Evolutionary conservation across 2,329 filamentous ascomycete genomes (phyloP).

Genomic region (Epicoccum sorghinum): DNA sequence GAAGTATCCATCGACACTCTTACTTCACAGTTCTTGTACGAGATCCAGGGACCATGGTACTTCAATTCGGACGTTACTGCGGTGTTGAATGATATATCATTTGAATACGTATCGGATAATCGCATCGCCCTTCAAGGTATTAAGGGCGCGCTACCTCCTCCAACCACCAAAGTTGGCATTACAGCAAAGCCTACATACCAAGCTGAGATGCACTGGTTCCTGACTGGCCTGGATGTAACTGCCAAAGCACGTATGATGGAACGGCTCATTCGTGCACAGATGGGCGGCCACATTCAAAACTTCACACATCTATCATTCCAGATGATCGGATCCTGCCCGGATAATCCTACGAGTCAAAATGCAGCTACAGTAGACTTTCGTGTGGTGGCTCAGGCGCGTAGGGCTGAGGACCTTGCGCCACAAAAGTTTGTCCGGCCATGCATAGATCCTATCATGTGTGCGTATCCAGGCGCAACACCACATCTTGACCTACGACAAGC

Average conservation of each 20-base stretch:
- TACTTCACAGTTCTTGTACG: constrained; percentile 59
- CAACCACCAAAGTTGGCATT: constrained; percentile 52
- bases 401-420: constrained; percentile 42
- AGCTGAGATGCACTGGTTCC: constrained; percentile 54
- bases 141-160: constrained; percentile 44
- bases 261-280: constrained; percentile 38
- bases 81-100: constrained; percentile 56
- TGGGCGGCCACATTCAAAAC: constrained; percentile 46
- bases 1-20: constrained; percentile 57
- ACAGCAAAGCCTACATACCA: constrained; percentile 55
- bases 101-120: constrained; percentile 58
- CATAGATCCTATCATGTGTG: constrained; percentile 52
- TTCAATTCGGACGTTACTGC: constrained; percentile 65
- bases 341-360: constrained; percentile 53
- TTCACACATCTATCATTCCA: constrained; percentile 47
- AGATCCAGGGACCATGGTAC: constrained; percentile 55
- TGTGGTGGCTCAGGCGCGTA: constrained; percentile 54
- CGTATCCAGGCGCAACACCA: constrained; percentile 53
- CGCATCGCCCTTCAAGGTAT: constrained; percentile 57
- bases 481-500: constrained; percentile 49
- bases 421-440: constrained; percentile 50
- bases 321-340: constrained; percentile 47
- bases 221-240: constrained; percentile 52
- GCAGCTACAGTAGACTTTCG: constrained; percentile 58
- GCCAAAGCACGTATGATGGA: constrained; percentile 55